Conservation (phyloP, 257 asterid genomes). For the Solanum gandarillasii region DNA sequence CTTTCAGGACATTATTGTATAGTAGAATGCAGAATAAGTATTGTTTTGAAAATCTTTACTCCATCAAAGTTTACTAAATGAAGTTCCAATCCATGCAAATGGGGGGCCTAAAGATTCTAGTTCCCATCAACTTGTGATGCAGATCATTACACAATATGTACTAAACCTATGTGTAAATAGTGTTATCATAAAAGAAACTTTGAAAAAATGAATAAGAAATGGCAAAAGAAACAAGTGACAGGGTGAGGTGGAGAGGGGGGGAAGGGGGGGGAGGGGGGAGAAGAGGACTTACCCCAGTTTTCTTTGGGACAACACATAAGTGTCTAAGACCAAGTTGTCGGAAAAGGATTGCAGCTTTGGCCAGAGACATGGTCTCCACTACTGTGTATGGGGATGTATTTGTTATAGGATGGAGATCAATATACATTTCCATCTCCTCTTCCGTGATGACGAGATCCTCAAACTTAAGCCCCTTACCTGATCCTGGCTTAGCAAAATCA, state of each 20-base stretch:
- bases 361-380: slow-evolving; percentile 90
- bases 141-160: neutral
- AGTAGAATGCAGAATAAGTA: neutral
- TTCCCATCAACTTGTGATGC: neutral
- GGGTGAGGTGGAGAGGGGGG: neutral
- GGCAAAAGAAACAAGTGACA: neutral
- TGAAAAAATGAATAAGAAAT: neutral
- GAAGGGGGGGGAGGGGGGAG: neutral
- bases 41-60: neutral
- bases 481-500: slow-evolving; percentile 90
- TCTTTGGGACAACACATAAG: slow-evolving; percentile 82
- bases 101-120: neutral
- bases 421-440: slow-evolving; percentile 88
- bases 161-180: neutral
- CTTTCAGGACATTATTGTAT: neutral
- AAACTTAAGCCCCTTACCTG: slow-evolving; percentile 78
- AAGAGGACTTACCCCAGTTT: slow-evolving; percentile 48
- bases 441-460: slow-evolving; percentile 54
- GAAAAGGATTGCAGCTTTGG: slow-evolving; percentile 87
- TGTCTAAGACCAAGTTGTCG: slow-evolving; percentile 89
- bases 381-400: slow-evolving; percentile 91
- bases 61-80: neutral
- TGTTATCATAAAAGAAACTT: neutral
- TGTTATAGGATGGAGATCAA: slow-evolving; percentile 86
- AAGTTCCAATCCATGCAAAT: neutral